phyloP scores from a whole-genome alignment of 495 filamentous ascomycete species.

The Hyaloscypha finlandica region DNA sequence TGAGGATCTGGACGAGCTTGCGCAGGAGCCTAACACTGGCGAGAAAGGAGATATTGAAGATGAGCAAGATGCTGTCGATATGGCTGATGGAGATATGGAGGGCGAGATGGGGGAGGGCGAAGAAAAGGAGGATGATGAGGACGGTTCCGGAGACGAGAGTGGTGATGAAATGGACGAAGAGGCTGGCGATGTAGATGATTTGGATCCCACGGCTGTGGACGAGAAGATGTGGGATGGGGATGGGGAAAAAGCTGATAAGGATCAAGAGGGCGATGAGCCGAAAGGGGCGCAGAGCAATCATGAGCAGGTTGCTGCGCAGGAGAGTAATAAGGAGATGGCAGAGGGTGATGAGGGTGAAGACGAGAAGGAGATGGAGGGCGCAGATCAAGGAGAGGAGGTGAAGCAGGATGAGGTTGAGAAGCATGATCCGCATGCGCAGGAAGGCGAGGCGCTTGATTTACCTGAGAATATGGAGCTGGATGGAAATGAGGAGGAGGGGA shows the following conservation, averaged over 20 bases:
- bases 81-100: slow-evolving; percentile 88
- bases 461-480: slow-evolving; percentile 78
- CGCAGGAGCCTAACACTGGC: slow-evolving; percentile 67
- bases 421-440: slow-evolving; percentile 66
- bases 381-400: slow-evolving; percentile 69
- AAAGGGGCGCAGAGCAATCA: slow-evolving; percentile 66
- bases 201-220: slow-evolving; percentile 86
- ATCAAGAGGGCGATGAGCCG: slow-evolving; percentile 73
- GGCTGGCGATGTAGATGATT: slow-evolving; percentile 82
- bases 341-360: slow-evolving; percentile 54
- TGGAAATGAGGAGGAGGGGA: slow-evolving; percentile 53
- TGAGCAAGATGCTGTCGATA: slow-evolving; percentile 86
- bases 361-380: slow-evolving; percentile 58
- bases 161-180: slow-evolving; percentile 77
- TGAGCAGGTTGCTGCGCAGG: slow-evolving; percentile 61
- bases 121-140: slow-evolving; percentile 57
- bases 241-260: slow-evolving; percentile 72
- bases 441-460: slow-evolving; percentile 56
- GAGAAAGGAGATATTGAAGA: slow-evolving; percentile 68
- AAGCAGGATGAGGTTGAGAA: slow-evolving; percentile 66
- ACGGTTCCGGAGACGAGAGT: slow-evolving; percentile 49
- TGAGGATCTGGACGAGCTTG: slow-evolving; percentile 89
- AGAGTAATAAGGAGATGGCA: slow-evolving; percentile 55
- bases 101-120: slow-evolving; percentile 70
- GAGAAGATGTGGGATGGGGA: slow-evolving; percentile 97